These are phyloP conservation scores for Boletus pseudopeckii DNA, from an alignment of 768 basidiomycete genomes.

Conservation along the genomic window DNA sequence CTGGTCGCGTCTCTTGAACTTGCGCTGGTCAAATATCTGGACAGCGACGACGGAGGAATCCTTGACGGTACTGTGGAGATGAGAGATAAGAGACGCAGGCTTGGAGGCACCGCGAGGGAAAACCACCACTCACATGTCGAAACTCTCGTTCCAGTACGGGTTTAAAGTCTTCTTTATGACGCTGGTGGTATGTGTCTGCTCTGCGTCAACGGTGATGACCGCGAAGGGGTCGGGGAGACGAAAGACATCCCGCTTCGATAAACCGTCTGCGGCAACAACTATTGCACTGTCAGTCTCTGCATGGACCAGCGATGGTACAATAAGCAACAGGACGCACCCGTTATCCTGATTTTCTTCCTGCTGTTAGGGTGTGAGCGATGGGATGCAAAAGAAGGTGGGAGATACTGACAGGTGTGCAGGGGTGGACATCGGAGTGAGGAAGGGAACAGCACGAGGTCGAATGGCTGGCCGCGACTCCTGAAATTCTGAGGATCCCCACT, in stretches of 20 bases:
- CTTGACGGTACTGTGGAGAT: slow-evolving; percentile 71
- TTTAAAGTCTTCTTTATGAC: slow-evolving; percentile 96
- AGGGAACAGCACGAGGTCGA: not conserved
- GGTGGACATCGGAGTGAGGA: slow-evolving; percentile 24
- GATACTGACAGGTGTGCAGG: slow-evolving; percentile 27
- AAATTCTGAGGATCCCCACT: not conserved
- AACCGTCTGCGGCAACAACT: slow-evolving; percentile 95
- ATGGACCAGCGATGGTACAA: not conserved
- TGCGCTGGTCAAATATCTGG: slow-evolving; percentile 98
- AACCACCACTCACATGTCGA: slow-evolving; percentile 75
- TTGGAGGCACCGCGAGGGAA: not conserved
- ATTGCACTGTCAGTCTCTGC: slow-evolving; percentile 7
- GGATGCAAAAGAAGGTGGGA: not conserved
- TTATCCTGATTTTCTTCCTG: slow-evolving; percentile 75
- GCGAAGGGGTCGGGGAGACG: slow-evolving; percentile 97
- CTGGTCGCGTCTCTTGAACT: slow-evolving; percentile 98
- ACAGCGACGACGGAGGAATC: slow-evolving; percentile 98
- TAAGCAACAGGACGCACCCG: slow-evolving; percentile 44
- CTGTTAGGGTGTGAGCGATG: slow-evolving; percentile 26
- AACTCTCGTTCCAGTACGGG: slow-evolving; percentile 97
- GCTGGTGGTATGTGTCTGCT: slow-evolving; percentile 94
- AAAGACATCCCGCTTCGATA: slow-evolving; percentile 94
- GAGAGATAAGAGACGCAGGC: slow-evolving; percentile 5
- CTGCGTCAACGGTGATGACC: slow-evolving; percentile 96
- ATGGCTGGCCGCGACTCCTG: not conserved